Percentiles rank a stretch among this genome's conserved stretches.
Evolutionary conservation across 306 rosid genomes (phyloP).

Genomic region (Quercus ilex): DNA sequence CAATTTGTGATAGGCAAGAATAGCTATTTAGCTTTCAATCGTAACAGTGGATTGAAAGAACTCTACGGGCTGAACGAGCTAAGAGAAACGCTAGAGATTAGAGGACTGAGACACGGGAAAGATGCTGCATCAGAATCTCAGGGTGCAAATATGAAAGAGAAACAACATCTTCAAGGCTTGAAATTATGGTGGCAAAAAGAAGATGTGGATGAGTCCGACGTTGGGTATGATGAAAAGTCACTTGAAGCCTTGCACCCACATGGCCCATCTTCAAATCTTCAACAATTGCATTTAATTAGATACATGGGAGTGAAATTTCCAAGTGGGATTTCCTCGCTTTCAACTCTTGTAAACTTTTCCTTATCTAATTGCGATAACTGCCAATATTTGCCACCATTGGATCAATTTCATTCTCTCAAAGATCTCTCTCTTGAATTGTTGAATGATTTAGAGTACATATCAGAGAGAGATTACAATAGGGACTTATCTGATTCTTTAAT

Average conservation of each 20-base stretch:
- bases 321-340: constrained; percentile 11
- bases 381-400: constrained; percentile 1
- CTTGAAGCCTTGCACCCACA: constrained; percentile 11
- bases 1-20: neutral
- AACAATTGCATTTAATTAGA: accelerated
- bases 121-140: neutral
- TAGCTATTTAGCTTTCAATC: neutral
- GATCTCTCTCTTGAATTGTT: accelerated
- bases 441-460: neutral
- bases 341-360: neutral
- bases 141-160: neutral
- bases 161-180: constrained; percentile 1
- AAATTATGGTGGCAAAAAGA: neutral
- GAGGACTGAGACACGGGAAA: neutral
- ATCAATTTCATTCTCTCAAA: constrained; percentile 18
- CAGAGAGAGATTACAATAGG: neutral
- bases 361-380: accelerated
- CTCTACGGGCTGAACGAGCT: neutral
- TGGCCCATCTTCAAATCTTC: neutral
- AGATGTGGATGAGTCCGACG: too few species aligned
- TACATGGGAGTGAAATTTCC: constrained; percentile 3
- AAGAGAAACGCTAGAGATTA: neutral
- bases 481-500: neutral
- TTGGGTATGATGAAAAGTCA: neutral
- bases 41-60: too few species aligned